These are phyloP conservation scores for Mycena capillaripes DNA, from an alignment of 768 basidiomycete genomes.

Conservation along the genomic window DNA sequence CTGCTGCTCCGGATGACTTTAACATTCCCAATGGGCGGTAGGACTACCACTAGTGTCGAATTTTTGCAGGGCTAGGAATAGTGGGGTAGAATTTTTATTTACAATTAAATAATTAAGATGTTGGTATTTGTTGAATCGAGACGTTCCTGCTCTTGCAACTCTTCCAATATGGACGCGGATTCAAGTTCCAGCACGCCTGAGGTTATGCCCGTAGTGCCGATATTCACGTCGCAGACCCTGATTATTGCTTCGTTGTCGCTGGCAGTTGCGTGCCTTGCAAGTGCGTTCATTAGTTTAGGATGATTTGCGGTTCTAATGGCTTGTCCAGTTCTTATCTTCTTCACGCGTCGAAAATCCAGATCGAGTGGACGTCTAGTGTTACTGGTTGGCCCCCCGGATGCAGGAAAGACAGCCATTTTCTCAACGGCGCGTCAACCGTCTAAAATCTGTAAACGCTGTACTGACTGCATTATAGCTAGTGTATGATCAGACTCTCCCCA, in stretches of 20 bases:
- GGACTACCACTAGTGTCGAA: background rate
- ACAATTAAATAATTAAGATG: background rate
- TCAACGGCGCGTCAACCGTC: slow-evolving; percentile 66
- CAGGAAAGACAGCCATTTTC: slow-evolving; percentile 86
- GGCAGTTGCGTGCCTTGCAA: slow-evolving; percentile 58
- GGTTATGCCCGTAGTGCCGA: slow-evolving; percentile 43
- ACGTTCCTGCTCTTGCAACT: background rate
- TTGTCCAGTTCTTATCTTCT: slow-evolving; percentile 58
- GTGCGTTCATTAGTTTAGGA: slow-evolving; percentile 49
- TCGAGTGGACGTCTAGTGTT: slow-evolving; percentile 74
- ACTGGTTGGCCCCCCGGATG: slow-evolving; percentile 81
- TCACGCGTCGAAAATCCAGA: slow-evolving; percentile 58
- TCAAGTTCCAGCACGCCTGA: slow-evolving; percentile 40
- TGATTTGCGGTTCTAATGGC: slow-evolving; percentile 9
- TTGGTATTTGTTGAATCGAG: background rate
- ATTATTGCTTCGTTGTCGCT: slow-evolving; percentile 57
- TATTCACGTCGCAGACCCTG: slow-evolving; percentile 56
- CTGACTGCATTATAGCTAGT: slow-evolving; percentile 62
- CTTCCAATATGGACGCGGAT: slow-evolving; percentile 33
- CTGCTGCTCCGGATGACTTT: background rate
- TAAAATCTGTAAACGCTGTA: slow-evolving; percentile 7
- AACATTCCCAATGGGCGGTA: slow-evolving; percentile 46
- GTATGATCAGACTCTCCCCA: slow-evolving; percentile 73
- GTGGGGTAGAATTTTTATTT: background rate
- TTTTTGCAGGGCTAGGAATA: background rate